Conservation (phyloP, 2,329 filamentous ascomycete species). For the Fusarium abutilonis region DNA sequence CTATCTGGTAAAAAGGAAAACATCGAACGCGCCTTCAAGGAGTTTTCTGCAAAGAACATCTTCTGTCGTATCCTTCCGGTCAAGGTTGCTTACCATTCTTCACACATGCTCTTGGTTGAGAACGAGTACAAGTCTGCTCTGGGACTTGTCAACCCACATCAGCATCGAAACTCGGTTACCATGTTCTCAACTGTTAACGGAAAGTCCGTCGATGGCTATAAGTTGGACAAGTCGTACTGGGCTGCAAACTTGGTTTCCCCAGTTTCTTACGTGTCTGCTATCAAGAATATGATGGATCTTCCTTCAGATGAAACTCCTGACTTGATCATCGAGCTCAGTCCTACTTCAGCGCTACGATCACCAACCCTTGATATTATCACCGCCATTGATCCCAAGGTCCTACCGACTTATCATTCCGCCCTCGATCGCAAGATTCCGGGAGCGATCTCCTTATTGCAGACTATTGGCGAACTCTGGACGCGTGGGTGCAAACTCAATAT, state of each 20-base stretch:
- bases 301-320: conserved; percentile 46
- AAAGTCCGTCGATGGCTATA: conserved; percentile 29
- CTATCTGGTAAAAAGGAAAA: conserved; percentile 53
- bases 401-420: conserved; percentile 42
- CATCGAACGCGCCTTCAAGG: conserved; percentile 47
- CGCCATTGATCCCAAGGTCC: conserved; percentile 6
- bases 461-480: conserved; percentile 52
- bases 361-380: conserved; percentile 52
- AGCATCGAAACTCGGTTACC: conserved; percentile 18
- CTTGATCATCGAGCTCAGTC: conserved; percentile 56
- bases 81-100: conserved; percentile 57
- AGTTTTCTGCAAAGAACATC: conserved; percentile 47
- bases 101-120: conserved; percentile 54
- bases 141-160: conserved; percentile 30
- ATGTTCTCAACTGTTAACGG: conserved; percentile 58
- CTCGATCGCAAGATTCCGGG: conserved; percentile 45
- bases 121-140: conserved; percentile 50
- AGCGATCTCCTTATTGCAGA: conserved; percentile 43
- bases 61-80: conserved; percentile 53
- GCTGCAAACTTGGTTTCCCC: conserved; percentile 56
- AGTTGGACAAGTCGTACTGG: conserved; percentile 57
- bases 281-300: conserved; percentile 50
- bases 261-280: conserved; percentile 56
- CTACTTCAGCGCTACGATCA: conserved; percentile 50
- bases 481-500: conserved; percentile 49